phyloP scores from a whole-genome alignment of 2,329 filamentous ascomycete genomes.

The Tolypocladium guangdongense region DNA sequence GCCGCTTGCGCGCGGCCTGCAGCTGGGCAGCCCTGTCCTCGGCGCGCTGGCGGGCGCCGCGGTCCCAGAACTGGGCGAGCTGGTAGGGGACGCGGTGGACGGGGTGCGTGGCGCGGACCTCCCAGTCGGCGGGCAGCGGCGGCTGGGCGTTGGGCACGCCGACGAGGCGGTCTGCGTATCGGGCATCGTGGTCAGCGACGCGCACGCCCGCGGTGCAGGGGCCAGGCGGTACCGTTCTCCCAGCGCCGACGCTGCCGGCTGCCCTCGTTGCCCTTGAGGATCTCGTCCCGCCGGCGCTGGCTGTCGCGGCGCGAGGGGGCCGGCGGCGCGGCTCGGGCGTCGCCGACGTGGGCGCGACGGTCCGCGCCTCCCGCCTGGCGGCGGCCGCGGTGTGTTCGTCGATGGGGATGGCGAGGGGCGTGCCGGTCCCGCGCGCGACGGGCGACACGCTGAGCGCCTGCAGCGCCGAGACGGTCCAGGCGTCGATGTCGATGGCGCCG shows the following conservation, averaged over 20 bases:
- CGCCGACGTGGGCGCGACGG: conserved; percentile 9
- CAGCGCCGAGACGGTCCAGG: conserved; percentile 53
- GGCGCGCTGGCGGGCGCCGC: conserved; percentile 35
- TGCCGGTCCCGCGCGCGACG: conserved; percentile 46
- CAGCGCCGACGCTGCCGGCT: conserved; percentile 76
- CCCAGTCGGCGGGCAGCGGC: conserved; percentile 73
- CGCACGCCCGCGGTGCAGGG: background rate
- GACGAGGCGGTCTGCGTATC: conserved; percentile 61
- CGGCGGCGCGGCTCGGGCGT: conserved; percentile 27
- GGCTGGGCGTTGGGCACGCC: conserved; percentile 79
- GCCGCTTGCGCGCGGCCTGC: conserved; percentile 33
- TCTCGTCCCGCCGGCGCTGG: conserved; percentile 53
- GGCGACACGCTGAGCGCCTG: conserved; percentile 44
- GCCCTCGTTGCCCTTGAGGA: conserved; percentile 85
- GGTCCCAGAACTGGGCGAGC: conserved; percentile 76
- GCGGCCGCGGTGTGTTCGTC: conserved; percentile 37
- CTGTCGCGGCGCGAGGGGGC: conserved; percentile 43
- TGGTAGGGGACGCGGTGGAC: conserved; percentile 77
- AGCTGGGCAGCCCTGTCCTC: conserved; percentile 32
- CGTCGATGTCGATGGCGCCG: conserved; percentile 45
- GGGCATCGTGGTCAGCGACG: background rate
- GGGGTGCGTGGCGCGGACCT: conserved; percentile 69
- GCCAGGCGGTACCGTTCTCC: conserved; percentile 69
- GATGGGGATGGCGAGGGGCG: conserved; percentile 63
- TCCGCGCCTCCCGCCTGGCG: conserved; percentile 5